Evolutionary conservation across 2,329 filamentous ascomycete genomes (phyloP), one percentile per base, ranked within the genome.

Genomic region (Geosmithia putterillii): DNA sequence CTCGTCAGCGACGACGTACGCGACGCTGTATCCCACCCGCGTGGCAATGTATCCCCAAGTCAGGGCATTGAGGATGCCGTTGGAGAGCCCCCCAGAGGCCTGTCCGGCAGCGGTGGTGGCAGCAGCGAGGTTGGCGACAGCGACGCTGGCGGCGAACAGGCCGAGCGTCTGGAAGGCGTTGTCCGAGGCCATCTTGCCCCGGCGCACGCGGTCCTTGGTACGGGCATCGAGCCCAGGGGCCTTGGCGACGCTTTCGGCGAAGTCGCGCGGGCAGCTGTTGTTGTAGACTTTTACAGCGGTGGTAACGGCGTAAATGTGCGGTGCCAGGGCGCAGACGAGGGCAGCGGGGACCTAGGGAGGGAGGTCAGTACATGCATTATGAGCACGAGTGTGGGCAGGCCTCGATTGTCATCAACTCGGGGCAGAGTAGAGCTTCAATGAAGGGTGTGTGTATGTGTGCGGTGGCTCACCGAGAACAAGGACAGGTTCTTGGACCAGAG

Each of bases 191-290:
- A 71, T 69, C 52, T 81, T 70, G 22, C 69, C 65, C 41, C 74
- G 69, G 37, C 77, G 55, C 23, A 72, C 62, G 43, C 66, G 66
- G 53, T 76, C 77, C 53, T 80, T 73, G 14, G 34, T 9, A 28
- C 41, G 44, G 23, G 22, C 4, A 12, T 6, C 53, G 1, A 63
- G 42, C n/a, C 49, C 51, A 2, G 59, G 51, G 43, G 59, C 59
- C 40, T 59, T 58, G 45, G 48, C 46, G 32, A 66, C 43, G 21
- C 44, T 53, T 18, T 59, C 51, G 18, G 49, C 50, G 15, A 62
- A 56, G 21, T 46, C 52, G 25, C 66, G 61, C 10, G 67, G 67
- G 48, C 66, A 56, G 45, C 58, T 56, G 5, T 55, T 48, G 48
- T 71, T 63, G 43, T 59, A 66, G 41, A 54, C 53, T 45, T 54